Evolutionary conservation across 768 basidiomycete species (phyloP), one percentile per base, ranked within the genome.

Genomic region (Auricularia cornea): DNA sequence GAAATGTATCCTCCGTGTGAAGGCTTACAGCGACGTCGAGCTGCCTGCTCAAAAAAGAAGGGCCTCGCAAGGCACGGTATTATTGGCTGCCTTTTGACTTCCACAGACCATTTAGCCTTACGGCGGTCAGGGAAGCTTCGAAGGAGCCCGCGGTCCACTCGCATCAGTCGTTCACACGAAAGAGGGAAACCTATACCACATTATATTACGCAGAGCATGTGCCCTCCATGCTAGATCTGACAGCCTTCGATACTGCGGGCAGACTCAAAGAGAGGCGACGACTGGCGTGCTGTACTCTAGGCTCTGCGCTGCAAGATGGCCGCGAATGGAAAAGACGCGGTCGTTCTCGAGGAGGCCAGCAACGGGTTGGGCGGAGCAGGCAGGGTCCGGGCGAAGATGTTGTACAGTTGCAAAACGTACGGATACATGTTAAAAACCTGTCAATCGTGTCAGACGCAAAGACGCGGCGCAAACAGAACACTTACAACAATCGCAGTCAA

Each of bases 401-500:
- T 38, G 35, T 38, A 57, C 16, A n/a, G 23, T 57, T 26, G 54
- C 26, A 29, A 16, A 52, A 10, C 26, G 54, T 57, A 30, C 18
- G 6, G 28, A 8, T 57, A 57, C 54, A 31, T 31, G 54, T 57
- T 26, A 57, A 3, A 57, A 57, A 1, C 54, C 54, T 57, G 54
- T 16, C 10, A 31, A 26, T n/a, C 18, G 28, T 11, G 54, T 60
- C 10, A 60, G n/a, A n/a, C n/a, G n/a, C n/a, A n/a, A n/a, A n/a
- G n/a, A n/a, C n/a, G 32, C 18, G 35, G 26, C 38, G 10, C 26
- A 31, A 31, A 30, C 10, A 10, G 30, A n/a, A 16, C 26, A 78
- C 90, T 75, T 69, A 92, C 92, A 94, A 69, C 92, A 94, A 40
- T 90, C 80, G 73, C 92, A 94, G 72, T 94, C 92, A 70, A 94